Evolutionary conservation across 2,329 filamentous ascomycete genomes (phyloP), one percentile per base, ranked within the genome.

Genomic region (Meredithiella fracta): DNA sequence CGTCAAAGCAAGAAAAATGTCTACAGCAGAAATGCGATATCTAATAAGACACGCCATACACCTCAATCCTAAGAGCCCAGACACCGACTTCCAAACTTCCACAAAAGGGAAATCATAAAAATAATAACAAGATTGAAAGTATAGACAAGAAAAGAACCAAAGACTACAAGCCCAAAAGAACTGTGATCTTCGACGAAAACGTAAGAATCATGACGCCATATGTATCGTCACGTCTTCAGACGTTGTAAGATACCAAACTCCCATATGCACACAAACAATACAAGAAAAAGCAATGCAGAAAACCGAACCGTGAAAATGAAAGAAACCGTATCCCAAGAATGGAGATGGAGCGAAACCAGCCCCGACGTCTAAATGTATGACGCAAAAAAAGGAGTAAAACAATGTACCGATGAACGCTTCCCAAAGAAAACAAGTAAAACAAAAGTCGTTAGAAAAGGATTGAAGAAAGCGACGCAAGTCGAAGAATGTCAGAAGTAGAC

Each of bases 141-240:
- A 53, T 52, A 11, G 37, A 55, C 23, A 58, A 53, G 11, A 37
- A 38, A 49, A 31, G 53, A 55, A 55, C 5, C 31, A 40, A 29
- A 53, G 17, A 55, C 5, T 5, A 34, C 29, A 5, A 34, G 11
- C 29, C 5, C 29, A 34, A 11, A 11, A 34, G 5, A 34, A 34
- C 11, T 11, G 5, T 34, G 29, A 11, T 11, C 17, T 6, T 42
- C 20, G 22, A 8, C 47, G 37, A 29, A 53, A 50, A 34, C 34
- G 42, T 14, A 37, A 38, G 42, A 17, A 14, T 31, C 47, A 51
- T 38, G 26, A 26, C 15, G n/a, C 44, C 44, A 34, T 34, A 34
- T 34, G 11, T 5, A 5, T 34, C 5, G 29, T 34, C 29, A 34
- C 11, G 29, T 5, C 29, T 34, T 11, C 29, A 34, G 29, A 11